A percentile compares a stretch with the other conserved stretches of the same genome.
phyloP scores from a whole-genome alignment of 768 basidiomycete genomes.

The Inosperma sp. region DNA sequence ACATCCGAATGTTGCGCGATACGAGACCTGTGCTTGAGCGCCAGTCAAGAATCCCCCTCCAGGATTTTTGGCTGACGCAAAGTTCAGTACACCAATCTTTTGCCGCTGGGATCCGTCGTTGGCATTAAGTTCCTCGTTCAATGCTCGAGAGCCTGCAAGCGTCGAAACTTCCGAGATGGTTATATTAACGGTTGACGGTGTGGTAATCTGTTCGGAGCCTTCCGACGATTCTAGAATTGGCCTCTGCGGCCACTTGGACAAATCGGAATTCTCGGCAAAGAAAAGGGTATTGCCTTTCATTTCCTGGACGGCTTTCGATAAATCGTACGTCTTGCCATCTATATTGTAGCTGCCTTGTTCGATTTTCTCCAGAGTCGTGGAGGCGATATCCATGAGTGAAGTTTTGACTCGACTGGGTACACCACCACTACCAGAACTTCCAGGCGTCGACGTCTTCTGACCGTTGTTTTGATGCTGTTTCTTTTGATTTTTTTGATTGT shows the following conservation, averaged over 20 bases:
- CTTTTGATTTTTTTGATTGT: too few relatives aligned
- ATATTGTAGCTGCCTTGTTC: slow-evolving; percentile 38
- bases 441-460: too few relatives aligned
- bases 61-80: slow-evolving; percentile 68
- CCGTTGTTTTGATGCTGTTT: too few relatives aligned
- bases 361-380: slow-evolving; percentile 45
- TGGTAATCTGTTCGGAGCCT: slow-evolving; percentile 15
- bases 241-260: slow-evolving; percentile 51
- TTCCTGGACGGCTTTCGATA: slow-evolving; percentile 22
- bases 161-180: slow-evolving; percentile 18
- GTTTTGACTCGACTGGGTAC: too few relatives aligned
- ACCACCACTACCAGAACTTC: too few relatives aligned
- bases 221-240: too few relatives aligned
- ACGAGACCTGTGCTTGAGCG: slow-evolving; percentile 62
- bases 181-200: slow-evolving; percentile 30
- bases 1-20: too few relatives aligned
- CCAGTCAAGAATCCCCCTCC: slow-evolving; percentile 74
- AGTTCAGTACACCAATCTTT: slow-evolving; percentile 54
- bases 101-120: slow-evolving; percentile 29
- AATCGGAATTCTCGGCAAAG: slow-evolving; percentile 44
- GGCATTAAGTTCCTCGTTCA: slow-evolving; percentile 10
- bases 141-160: slow-evolving; percentile 14
- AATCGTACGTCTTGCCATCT: slow-evolving; percentile 23
- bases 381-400: slow-evolving; percentile 37
- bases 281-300: slow-evolving; percentile 42